A percentile compares a stretch with the other conserved stretches of the same genome.
These are phyloP conservation scores for Lentinula detonsa DNA, from an alignment of 768 basidiomycete genomes.

Conservation along the genomic window DNA sequence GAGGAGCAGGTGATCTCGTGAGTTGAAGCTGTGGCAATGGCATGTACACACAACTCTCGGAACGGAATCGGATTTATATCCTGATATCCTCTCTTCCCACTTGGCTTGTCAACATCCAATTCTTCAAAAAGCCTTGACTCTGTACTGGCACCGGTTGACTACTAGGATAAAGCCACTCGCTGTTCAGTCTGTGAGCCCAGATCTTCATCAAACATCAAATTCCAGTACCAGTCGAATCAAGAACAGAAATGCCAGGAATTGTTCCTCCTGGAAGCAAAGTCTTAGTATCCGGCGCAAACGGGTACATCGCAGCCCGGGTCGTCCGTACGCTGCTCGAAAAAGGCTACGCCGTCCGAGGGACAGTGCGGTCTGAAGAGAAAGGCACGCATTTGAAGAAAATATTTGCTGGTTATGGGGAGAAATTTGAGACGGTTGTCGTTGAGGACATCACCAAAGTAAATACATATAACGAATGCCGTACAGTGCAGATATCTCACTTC, in stretches of 20 bases:
- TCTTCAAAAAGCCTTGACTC: too few relatives aligned
- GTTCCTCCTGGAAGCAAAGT: conserved; percentile 5
- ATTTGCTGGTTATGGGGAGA: conserved; percentile 49
- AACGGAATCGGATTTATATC: not conserved
- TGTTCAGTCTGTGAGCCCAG: not conserved
- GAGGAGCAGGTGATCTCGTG: too few relatives aligned
- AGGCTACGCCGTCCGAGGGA: conserved; percentile 60
- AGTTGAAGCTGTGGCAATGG: too few relatives aligned
- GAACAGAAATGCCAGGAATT: not conserved
- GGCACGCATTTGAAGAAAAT: conserved; percentile 46
- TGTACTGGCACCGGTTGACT: too few relatives aligned
- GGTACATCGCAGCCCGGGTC: conserved; percentile 57
- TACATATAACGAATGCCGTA: not conserved
- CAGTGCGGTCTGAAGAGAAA: conserved; percentile 58
- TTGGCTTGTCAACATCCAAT: not conserved
- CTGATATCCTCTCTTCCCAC: not conserved
- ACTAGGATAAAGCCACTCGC: too few relatives aligned
- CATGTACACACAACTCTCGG: not conserved
- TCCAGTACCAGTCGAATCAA: not conserved
- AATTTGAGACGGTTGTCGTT: conserved; percentile 61
- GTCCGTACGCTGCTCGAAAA: conserved; percentile 48
- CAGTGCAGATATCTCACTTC: not conserved
- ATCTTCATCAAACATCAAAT: not conserved
- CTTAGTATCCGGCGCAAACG: conserved; percentile 44
- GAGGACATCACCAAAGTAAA: conserved; percentile 50